phyloP scores from a whole-genome alignment of 1,284 basidiomycete genomes.

The Marasmius tenuissimus region DNA sequence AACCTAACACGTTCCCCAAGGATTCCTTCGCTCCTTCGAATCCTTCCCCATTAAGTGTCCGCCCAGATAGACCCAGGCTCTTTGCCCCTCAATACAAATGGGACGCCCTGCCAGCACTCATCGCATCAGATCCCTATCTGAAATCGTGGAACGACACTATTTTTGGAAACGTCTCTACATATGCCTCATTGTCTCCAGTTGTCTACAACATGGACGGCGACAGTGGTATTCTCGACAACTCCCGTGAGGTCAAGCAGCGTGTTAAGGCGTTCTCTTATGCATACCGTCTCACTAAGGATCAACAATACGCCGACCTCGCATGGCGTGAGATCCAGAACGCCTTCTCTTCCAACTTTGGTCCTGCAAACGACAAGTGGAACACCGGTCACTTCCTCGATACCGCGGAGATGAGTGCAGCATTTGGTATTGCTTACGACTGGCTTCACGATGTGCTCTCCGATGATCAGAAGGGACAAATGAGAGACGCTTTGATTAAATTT shows the following conservation, averaged over 20 bases:
- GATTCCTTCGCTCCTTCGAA: conserved; percentile 71
- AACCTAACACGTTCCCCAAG: conserved; percentile 59
- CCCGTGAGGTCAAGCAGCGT: conserved; percentile 86
- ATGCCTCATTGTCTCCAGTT: conserved; percentile 61
- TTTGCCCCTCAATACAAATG: conserved; percentile 93
- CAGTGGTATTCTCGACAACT: conserved; percentile 91
- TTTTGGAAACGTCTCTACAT: conserved; percentile 83
- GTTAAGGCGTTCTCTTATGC: conserved; percentile 93
- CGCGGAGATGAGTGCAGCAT: conserved; percentile 86
- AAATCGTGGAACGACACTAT: conserved; percentile 89
- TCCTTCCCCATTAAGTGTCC: conserved; percentile 58
- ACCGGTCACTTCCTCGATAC: conserved; percentile 90
- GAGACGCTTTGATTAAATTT: conserved; percentile 73
- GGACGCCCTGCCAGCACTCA: conserved; percentile 78
- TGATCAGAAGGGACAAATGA: conserved; percentile 73
- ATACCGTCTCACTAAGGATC: conserved; percentile 89
- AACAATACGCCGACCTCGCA: conserved; percentile 81
- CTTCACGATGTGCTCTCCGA: conserved; percentile 83
- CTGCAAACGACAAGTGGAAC: conserved; percentile 72
- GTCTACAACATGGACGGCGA: conserved; percentile 75
- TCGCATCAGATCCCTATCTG: conserved; percentile 84
- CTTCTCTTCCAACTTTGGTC: conserved; percentile 51
- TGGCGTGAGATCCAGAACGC: conserved; percentile 68
- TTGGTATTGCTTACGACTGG: conserved; percentile 94
- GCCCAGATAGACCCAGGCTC: conserved; percentile 84